These are phyloP conservation scores for Sanghuangporus baumii DNA, from an alignment of 1,284 basidiomycete genomes.

Conservation along the genomic window DNA sequence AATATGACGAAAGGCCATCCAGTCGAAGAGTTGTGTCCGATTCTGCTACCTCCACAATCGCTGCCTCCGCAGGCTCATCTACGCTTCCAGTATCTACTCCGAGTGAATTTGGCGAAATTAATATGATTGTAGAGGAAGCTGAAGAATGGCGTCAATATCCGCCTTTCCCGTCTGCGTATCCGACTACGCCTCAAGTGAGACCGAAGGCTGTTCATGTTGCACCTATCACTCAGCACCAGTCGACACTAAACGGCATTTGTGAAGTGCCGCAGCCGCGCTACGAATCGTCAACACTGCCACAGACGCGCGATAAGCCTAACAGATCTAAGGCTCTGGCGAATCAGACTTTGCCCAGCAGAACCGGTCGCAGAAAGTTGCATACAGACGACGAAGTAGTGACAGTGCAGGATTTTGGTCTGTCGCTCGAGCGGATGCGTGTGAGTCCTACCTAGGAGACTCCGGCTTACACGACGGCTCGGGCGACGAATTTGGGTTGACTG, in stretches of 20 bases:
- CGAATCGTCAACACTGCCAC: neutral
- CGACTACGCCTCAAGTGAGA: conserved; percentile 37
- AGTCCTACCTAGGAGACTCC: conserved; percentile 37
- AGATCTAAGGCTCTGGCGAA: conserved; percentile 10
- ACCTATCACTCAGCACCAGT: conserved; percentile 7
- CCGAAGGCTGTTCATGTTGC: conserved; percentile 19
- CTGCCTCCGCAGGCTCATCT: conserved; percentile 6
- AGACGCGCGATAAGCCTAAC: neutral
- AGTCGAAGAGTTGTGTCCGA: conserved; percentile 13
- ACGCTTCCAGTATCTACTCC: neutral
- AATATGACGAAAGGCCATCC: neutral
- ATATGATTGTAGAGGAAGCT: conserved; percentile 17
- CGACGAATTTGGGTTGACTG: conserved; percentile 31
- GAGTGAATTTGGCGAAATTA: neutral
- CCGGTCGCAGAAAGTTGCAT: conserved; percentile 6
- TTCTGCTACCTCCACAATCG: conserved; percentile 19
- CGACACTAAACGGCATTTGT: neutral
- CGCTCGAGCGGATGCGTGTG: conserved; percentile 61
- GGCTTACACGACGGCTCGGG: conserved; percentile 54
- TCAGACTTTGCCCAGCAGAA: conserved; percentile 14
- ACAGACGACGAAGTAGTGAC: conserved; percentile 2
- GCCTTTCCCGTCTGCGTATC: conserved; percentile 49
- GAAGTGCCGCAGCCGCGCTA: conserved; percentile 1
- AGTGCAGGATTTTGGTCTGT: conserved; percentile 50
- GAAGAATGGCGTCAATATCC: conserved; percentile 43